phyloP scores from a whole-genome alignment of 495 filamentous ascomycete genomes.

The Penicillium silybi region DNA sequence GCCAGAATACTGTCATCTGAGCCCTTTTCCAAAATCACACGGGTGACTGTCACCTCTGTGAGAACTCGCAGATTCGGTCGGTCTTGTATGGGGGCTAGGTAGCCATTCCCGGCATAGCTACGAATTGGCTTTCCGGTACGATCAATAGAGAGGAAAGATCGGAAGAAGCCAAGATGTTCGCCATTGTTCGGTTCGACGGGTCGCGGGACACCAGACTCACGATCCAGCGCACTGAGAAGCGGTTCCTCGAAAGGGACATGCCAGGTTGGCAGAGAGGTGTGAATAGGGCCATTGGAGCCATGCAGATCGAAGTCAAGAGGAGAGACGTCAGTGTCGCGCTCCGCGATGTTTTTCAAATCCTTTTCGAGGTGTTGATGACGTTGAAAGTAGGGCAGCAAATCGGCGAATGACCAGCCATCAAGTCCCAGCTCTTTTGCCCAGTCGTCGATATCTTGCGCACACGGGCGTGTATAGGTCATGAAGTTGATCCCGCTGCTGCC shows the following conservation, averaged over 20 bases:
- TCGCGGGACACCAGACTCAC: not conserved
- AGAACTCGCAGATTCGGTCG: constrained; percentile 7
- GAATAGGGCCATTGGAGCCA: not conserved
- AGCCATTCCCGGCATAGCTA: constrained; percentile 37
- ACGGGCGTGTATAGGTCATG: constrained; percentile 35
- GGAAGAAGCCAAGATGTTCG: constrained; percentile 16
- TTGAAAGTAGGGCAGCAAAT: constrained; percentile 40
- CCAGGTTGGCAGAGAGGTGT: constrained; percentile 1
- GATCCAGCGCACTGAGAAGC: constrained; percentile 3
- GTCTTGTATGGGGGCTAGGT: not conserved
- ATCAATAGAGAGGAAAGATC: constrained; percentile 29
- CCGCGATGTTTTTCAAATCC: not conserved
- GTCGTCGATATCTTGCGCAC: constrained; percentile 31
- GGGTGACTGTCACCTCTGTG: not conserved
- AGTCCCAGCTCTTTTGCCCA: constrained; percentile 45
- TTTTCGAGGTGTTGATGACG: constrained; percentile 17
- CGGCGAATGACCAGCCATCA: constrained; percentile 39
- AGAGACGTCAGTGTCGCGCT: not conserved
- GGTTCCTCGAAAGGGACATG: constrained; percentile 5
- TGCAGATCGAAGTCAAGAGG: not conserved
- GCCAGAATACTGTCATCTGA: not conserved
- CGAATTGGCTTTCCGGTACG: constrained; percentile 33
- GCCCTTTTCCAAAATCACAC: not conserved
- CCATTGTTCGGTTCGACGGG: constrained; percentile 10
- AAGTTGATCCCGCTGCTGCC: constrained; percentile 17